A percentile compares a stretch with the other conserved stretches of the same genome.
These are phyloP conservation scores for Yarrowia sp. DNA, from an alignment of 805 yeast species.

Conservation along the genomic window DNA sequence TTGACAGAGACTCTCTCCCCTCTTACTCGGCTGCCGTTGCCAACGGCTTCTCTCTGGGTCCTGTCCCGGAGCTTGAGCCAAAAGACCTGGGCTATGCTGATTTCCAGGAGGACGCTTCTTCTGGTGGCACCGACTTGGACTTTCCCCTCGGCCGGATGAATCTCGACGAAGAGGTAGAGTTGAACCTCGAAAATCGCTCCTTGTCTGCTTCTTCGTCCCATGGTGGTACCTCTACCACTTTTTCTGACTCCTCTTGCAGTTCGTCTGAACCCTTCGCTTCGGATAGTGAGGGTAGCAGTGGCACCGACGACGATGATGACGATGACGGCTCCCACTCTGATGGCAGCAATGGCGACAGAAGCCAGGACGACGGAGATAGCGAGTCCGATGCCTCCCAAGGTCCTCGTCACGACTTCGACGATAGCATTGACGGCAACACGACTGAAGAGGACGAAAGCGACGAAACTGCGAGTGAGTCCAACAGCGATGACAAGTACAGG, in stretches of 20 bases:
- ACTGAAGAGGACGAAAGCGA: background rate
- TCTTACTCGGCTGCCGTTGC: background rate
- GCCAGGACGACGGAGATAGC: background rate
- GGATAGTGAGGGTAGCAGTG: background rate
- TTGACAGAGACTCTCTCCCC: background rate
- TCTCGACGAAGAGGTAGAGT: background rate
- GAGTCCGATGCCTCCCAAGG: background rate
- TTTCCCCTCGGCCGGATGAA: background rate
- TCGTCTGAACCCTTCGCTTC: background rate
- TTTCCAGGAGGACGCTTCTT: background rate
- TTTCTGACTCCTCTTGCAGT: background rate
- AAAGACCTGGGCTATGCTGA: no score
- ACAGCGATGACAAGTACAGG: background rate
- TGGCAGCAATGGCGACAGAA: background rate
- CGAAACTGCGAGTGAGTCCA: background rate
- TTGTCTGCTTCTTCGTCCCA: background rate
- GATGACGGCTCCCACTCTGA: background rate
- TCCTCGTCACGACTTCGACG: background rate
- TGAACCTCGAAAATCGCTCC: background rate
- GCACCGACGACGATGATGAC: background rate
- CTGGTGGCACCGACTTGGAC: background rate
- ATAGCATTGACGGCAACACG: background rate
- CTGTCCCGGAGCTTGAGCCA: no score
- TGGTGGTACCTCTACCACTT: background rate
- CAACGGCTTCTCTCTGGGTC: no score